These are phyloP conservation scores for Fusarium sulawesiense DNA, from an alignment of 2,329 filamentous ascomycete species.

Conservation along the genomic window DNA sequence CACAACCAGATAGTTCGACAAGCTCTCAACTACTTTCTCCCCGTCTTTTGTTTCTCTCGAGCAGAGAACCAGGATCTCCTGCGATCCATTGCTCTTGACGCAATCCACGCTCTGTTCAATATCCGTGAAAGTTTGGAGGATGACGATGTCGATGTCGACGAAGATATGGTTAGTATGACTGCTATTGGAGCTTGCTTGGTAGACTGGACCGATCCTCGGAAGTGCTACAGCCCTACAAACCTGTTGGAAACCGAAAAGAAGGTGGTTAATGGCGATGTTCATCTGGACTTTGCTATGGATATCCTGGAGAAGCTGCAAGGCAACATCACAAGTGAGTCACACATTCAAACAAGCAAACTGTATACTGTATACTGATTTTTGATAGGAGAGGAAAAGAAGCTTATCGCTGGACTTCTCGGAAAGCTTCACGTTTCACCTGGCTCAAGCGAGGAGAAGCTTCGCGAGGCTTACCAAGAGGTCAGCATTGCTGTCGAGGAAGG, in stretches of 20 bases:
- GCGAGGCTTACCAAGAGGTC: slow-evolving; percentile 68
- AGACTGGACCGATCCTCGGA: slow-evolving; percentile 95
- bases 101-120: slow-evolving; percentile 79
- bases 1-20: slow-evolving; percentile 86
- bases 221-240: slow-evolving; percentile 69
- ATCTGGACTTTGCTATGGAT: slow-evolving; percentile 80
- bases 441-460: slow-evolving; percentile 68
- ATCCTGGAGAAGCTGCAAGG: slow-evolving; percentile 80
- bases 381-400: slow-evolving; percentile 86
- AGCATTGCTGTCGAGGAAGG: slow-evolving; percentile 72
- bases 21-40: slow-evolving; percentile 91
- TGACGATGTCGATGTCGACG: slow-evolving; percentile 78
- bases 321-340: slow-evolving; percentile 73
- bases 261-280: slow-evolving; percentile 79
- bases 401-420: slow-evolving; percentile 78
- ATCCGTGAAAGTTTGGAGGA: slow-evolving; percentile 79
- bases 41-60: slow-evolving; percentile 91
- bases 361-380: slow-evolving; percentile 46
- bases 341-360: background rate
- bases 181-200: slow-evolving; percentile 85
- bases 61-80: slow-evolving; percentile 86
- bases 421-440: slow-evolving; percentile 84
- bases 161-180: slow-evolving; percentile 81
- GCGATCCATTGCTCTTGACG: slow-evolving; percentile 77
- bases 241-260: slow-evolving; percentile 69